These are phyloP conservation scores for Blastomyces percursus DNA, from an alignment of 2,329 filamentous ascomycete genomes.

Conservation along the genomic window DNA sequence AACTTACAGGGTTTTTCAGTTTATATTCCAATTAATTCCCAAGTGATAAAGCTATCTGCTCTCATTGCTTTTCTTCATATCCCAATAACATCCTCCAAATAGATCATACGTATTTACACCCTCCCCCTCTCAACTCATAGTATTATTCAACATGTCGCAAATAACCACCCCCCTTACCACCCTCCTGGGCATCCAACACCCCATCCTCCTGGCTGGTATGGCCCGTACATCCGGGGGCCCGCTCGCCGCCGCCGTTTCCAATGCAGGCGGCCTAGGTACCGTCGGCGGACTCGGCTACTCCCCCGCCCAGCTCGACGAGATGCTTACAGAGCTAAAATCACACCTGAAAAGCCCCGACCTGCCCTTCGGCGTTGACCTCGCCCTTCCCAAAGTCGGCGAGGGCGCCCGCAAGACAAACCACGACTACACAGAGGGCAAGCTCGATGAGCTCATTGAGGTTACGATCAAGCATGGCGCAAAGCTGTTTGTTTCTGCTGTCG, in stretches of 20 bases:
- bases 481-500: constrained; percentile 80
- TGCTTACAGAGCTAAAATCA: constrained; percentile 76
- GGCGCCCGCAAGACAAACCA: constrained; percentile 82
- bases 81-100: neutral
- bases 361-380: constrained; percentile 85
- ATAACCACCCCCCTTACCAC: constrained; percentile 67
- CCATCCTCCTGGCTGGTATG: constrained; percentile 90
- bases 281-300: constrained; percentile 57
- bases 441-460: constrained; percentile 79
- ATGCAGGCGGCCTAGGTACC: constrained; percentile 67
- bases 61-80: neutral
- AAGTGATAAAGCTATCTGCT: neutral
- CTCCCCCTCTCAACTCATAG: neutral
- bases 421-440: constrained; percentile 83
- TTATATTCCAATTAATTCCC: neutral
- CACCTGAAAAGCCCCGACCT: constrained; percentile 55
- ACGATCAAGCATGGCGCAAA: constrained; percentile 72
- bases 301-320: constrained; percentile 61
- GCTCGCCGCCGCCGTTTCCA: constrained; percentile 77
- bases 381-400: constrained; percentile 78
- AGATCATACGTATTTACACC: neutral
- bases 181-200: constrained; percentile 74
- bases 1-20: neutral
- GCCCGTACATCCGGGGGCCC: constrained; percentile 67
- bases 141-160: constrained; percentile 15